Percentiles rank a stretch among this genome's conserved stretches.
Evolutionary conservation across 2,329 filamentous ascomycete genomes (phyloP).

Genomic region (Ascochyta koolunga): DNA sequence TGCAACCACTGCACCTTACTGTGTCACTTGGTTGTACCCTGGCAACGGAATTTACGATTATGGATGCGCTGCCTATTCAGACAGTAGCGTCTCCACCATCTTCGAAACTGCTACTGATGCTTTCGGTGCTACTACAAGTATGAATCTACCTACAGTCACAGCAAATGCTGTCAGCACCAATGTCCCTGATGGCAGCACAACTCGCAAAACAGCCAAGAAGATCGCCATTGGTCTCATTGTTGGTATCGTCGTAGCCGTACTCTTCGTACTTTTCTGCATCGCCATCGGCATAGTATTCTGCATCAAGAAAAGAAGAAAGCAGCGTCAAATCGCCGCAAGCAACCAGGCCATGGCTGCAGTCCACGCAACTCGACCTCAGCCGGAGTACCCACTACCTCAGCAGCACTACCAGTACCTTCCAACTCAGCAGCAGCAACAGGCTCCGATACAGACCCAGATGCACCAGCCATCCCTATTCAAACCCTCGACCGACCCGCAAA

Average conservation of each 20-base stretch:
- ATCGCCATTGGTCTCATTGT: conserved; percentile 26
- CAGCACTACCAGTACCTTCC: conserved; percentile 2
- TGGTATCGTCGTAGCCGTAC: conserved; percentile 27
- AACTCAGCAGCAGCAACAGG: conserved; percentile 8
- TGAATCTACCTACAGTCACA: conserved; percentile 24
- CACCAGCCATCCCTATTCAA: conserved; percentile 1
- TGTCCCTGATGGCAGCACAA: neutral
- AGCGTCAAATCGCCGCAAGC: conserved; percentile 24
- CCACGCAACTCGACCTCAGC: conserved; percentile 22
- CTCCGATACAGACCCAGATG: conserved; percentile 1
- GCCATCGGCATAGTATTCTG: conserved; percentile 25
- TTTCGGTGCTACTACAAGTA: conserved; percentile 20
- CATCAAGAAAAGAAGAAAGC: conserved; percentile 29
- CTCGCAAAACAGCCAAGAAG: conserved; percentile 20
- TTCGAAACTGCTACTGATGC: conserved; percentile 21
- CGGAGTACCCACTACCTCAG: conserved; percentile 19
- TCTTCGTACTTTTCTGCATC: conserved; percentile 25
- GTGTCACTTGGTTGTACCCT: conserved; percentile 38
- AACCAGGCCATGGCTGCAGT: conserved; percentile 22
- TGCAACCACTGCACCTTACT: conserved; percentile 24
- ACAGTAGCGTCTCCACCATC: conserved; percentile 24
- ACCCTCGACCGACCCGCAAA: conserved; percentile 8
- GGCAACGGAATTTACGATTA: conserved; percentile 27
- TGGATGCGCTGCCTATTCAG: conserved; percentile 25
- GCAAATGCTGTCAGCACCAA: conserved; percentile 19